A percentile compares a stretch with the other conserved stretches of the same genome.
These are phyloP conservation scores for Isatis tinctoria DNA, from an alignment of 345 rosid genomes.

Conservation along the genomic window DNA sequence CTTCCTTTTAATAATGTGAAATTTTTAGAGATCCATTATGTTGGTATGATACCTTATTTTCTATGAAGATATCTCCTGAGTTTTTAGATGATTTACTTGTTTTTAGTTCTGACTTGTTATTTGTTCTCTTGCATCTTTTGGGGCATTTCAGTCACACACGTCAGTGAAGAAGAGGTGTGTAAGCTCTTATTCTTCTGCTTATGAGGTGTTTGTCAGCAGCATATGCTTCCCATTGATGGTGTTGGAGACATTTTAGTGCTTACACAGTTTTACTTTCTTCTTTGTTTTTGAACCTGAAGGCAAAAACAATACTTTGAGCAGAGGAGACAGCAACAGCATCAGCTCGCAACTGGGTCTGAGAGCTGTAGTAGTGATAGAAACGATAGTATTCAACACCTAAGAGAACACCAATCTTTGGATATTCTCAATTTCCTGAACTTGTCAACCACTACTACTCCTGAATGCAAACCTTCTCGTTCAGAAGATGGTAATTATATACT, in stretches of 20 bases:
- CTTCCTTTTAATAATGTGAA: neutral
- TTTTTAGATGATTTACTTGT: neutral
- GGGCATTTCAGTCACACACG: conserved; percentile 24
- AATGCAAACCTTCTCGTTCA: conserved; percentile 30
- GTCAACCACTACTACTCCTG: conserved; percentile 37
- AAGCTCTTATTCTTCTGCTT: neutral
- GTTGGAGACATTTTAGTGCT: neutral
- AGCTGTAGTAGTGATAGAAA: conserved; percentile 31
- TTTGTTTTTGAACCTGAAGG: conserved; percentile 36
- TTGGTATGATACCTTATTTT: neutral
- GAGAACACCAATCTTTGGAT: conserved; percentile 65
- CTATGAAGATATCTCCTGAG: neutral
- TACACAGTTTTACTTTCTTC: neutral
- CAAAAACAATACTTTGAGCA: conserved; percentile 91
- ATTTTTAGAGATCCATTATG: neutral
- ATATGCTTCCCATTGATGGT: neutral
- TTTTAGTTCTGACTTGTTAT: conserved; percentile 1
- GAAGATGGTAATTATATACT: conserved; percentile 35
- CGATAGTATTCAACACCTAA: conserved; percentile 19
- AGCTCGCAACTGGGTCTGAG: conserved; percentile 36
- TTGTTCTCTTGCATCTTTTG: neutral
- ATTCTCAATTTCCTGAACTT: conserved; percentile 57
- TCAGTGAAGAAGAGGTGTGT: conserved; percentile 34
- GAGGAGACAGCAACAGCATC: conserved; percentile 57
- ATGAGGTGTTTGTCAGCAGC: neutral